phyloP scores from a whole-genome alignment of 768 basidiomycete species.

The Ramaria sp. region DNA sequence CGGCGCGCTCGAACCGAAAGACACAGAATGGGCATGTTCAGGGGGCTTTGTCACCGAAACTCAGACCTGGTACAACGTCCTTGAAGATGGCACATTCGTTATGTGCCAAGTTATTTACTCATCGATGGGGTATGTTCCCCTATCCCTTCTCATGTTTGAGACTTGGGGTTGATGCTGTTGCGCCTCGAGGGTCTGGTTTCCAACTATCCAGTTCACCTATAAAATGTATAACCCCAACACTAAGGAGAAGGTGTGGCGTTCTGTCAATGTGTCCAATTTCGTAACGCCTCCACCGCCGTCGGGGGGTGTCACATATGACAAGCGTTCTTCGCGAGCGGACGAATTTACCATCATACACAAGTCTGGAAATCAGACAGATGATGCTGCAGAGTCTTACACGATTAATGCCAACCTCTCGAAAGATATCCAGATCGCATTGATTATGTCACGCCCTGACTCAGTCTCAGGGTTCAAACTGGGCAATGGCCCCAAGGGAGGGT shows the following conservation, averaged over 20 bases:
- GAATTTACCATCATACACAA: conserved; percentile 71
- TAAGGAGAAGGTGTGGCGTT: conserved; percentile 72
- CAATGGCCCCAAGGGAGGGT: conserved; percentile 77
- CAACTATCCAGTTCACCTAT: conserved; percentile 89
- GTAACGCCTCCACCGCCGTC: conserved; percentile 54
- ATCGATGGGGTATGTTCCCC: conserved; percentile 62
- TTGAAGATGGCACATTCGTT: conserved; percentile 68
- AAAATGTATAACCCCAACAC: conserved; percentile 76
- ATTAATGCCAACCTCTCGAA: conserved; percentile 70
- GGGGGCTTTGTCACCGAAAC: conserved; percentile 88
- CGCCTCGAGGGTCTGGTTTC: conserved; percentile 70
- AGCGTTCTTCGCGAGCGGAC: conserved; percentile 78
- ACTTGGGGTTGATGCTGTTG: conserved; percentile 4
- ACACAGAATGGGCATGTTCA: conserved; percentile 71
- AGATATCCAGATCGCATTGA: conserved; percentile 73
- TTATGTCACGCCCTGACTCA: conserved; percentile 54
- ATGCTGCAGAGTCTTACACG: conserved; percentile 61
- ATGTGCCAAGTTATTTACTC: conserved; percentile 87
- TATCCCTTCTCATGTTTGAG: conserved; percentile 7
- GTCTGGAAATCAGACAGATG: conserved; percentile 40
- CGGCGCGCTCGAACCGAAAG: conserved; percentile 65
- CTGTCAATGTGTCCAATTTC: conserved; percentile 76
- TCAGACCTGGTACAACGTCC: conserved; percentile 73
- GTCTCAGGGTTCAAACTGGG: conserved; percentile 89
- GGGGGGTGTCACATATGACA: conserved; percentile 40